Evolutionary conservation across 2,329 filamentous ascomycete genomes (phyloP).

Genomic region (Coleophoma eucalyptorum): DNA sequence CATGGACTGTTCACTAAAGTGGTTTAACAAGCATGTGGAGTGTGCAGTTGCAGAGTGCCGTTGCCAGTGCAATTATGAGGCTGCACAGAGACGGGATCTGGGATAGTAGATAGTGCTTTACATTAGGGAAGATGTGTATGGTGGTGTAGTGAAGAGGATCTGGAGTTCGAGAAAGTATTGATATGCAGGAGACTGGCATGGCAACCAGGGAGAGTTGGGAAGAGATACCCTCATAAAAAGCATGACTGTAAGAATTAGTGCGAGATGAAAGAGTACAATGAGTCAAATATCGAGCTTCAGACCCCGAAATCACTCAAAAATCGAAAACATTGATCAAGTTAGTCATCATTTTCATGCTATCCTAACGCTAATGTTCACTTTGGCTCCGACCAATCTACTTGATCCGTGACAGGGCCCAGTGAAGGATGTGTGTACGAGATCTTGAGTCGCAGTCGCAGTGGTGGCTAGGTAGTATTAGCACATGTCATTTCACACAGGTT

Average conservation of each 20-base stretch:
- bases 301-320: too few relatives aligned
- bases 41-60: constrained; percentile 67
- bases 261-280: too few relatives aligned
- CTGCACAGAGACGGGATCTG: constrained; percentile 2
- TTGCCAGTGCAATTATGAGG: constrained; percentile 46
- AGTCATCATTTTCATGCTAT: background rate
- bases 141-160: background rate
- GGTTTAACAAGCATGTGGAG: constrained; percentile 62
- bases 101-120: background rate
- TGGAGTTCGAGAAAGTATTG: too few relatives aligned
- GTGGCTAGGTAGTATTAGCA: constrained; percentile 49
- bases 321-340: too few relatives aligned
- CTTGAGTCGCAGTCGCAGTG: constrained; percentile 79
- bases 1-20: constrained; percentile 62
- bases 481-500: background rate
- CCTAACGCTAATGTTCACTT: constrained; percentile 11
- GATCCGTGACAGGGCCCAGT: constrained; percentile 72
- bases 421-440: constrained; percentile 74
- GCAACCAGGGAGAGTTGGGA: too few relatives aligned
- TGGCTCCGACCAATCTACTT: constrained; percentile 95
- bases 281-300: too few relatives aligned
- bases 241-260: too few relatives aligned
- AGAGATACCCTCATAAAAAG: too few relatives aligned
- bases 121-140: background rate
- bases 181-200: too few relatives aligned